Evolutionary conservation across 805 yeast genomes (phyloP), one percentile per base, ranked within the genome.

Genomic region (Candida incommunis): DNA sequence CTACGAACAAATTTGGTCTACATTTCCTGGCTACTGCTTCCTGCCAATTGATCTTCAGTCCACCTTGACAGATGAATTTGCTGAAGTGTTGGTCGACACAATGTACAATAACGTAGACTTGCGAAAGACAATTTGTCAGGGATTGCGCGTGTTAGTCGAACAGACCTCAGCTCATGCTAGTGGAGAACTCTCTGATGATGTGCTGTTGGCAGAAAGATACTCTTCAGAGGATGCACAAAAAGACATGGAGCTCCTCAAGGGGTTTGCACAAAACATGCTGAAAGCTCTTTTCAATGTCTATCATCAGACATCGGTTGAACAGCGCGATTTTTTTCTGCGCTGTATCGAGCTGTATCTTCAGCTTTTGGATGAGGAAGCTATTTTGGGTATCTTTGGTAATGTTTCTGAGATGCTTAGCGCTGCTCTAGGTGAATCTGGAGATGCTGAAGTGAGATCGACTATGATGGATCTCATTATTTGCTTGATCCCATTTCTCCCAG

Each of bases 251-350:
- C 84, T 75, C 54, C 66, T 90, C 47, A 45, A 75, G 0, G 47
- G 51, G 22, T 60, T 59, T 50, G 76, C 95, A 3, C 64, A 83
- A 3, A 88, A 92, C 51, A 59, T 92, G 43, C 68, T 92, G 43
- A 82, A 95, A 11, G 96, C 87, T 20, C 67, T 92, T 43, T 85
- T 90, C 70, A 92, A 92, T 56, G 94, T 92, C 16, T 92, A 83
- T 63, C 76, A 90, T n/a, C 88, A 87, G 53, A 87, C 96, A 9
- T 65, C 76, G 41, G 41, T 50, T 3, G 92, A 84, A 45, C 74
- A 86, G 15, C 77, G 97, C 62, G 83, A 85, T 11, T 86, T 72
- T 60, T 77, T 92, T 43, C 70, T 87, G 47, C 96, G 90, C 50
- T 79, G 96, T 7, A 84, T 90, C 54, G 88, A 86, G 54, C 73